Evolutionary conservation across 2,329 filamentous ascomycete species (phyloP), one percentile per base, ranked within the genome.

Genomic region (Sclerotinia borealis): DNA sequence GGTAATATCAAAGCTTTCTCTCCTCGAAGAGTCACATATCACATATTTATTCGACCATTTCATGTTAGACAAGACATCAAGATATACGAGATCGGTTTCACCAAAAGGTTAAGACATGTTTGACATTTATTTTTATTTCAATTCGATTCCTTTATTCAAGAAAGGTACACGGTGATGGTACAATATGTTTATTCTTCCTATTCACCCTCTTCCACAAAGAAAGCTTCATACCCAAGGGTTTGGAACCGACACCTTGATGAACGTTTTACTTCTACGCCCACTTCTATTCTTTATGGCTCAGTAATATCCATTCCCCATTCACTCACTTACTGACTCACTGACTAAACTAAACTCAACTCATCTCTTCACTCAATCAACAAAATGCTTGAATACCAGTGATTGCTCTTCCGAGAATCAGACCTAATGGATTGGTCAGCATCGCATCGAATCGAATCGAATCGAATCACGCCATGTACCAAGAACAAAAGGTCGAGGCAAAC

Each of bases 371-470:
- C 7, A 31, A 43, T 34, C n/a, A 58, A 61, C 85, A 87, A 79
- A 95, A 95, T 9, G 90, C 91, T 76, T 95, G 91, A 29, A 93
- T 79, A 27, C 91, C 89, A 41, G 86, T 88, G 64, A 90, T 89
- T 17, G 86, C 86, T 66, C 86, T 80, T 62, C 87, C 87, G 58
- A 90, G 73, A 71, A 90, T 89, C 72, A 89, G 79, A 71, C 84
- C 88, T 91, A 50, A 60, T 22, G 70, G n/a, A 63, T 66, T 69
- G 61, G 65, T 75, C 68, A 76, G 75, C 66, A 34, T 64, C 45
- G 37, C 34, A 51, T 45, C n/a, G 2, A 41, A 34, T 22, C 48
- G n/a, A n/a, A n/a, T n/a, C 45, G 37, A 37, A 51, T 45, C n/a
- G 2, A 41, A 34, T 22, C 48, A 36, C 29, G 17, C 11, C 27